Evolutionary conservation across 2,329 filamentous ascomycete genomes (phyloP), one percentile per base, ranked within the genome.

Genomic region (Cladosporium sp.): DNA sequence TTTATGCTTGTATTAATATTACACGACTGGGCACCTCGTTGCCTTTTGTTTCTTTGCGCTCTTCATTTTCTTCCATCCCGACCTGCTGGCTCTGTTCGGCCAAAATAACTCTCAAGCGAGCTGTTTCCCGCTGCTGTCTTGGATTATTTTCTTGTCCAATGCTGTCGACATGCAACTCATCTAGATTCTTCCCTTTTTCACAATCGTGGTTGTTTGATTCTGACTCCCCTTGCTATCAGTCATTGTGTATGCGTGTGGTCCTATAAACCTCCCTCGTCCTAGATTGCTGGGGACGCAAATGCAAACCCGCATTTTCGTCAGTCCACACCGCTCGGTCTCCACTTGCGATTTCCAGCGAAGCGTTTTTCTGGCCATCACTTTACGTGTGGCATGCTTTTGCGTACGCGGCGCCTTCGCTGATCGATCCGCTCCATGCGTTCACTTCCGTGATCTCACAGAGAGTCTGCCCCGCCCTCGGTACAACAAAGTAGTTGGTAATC

Each of bases 11-110:
- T 22, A 46, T 46, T 46, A 46, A 31, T 35, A 46, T 46, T 46
- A 46, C 44, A 46, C 28, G n/a, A 35, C 44, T 46, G 13, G 18
- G 14, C 44, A 37, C 34, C 41, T 33, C 32, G 7, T 28, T 28
- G 22, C 22, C 22, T 28, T 28, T 5, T 28, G 22, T 28, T 28
- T 28, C 4, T 28, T 28, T 28, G 22, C 4, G 4, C 22, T 28
- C 22, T 28, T 28, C 34, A 18, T 22, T 11, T 18, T 14, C 44
- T 33, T 31, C 34, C 34, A 37, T 49, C n/a, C 35, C 46, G 28
- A 46, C 37, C 38, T 38, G 28, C 46, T 38, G 46, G 46, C 46
- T 42, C 46, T 49, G 46, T 49, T 49, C 46, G 42, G 46, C 46
- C 46, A 42, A 49, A 41, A 38, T 37, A 28, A 28, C 22, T 28